These are phyloP conservation scores for Yarrowia keelungensis DNA, from an alignment of 805 yeast genomes.

Conservation along the genomic window DNA sequence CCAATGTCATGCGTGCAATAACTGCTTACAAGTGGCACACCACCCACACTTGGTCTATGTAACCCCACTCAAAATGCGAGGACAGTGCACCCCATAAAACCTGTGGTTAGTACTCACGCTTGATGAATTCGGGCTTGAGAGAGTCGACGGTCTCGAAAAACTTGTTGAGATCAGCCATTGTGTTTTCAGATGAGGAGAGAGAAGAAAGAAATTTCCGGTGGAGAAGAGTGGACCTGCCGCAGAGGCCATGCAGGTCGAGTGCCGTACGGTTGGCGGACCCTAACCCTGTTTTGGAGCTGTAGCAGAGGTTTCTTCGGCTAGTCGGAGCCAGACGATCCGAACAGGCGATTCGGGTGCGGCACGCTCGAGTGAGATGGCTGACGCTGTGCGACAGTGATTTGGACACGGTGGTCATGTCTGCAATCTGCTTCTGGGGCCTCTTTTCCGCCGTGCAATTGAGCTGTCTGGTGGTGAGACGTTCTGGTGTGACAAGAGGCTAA, in stretches of 20 bases:
- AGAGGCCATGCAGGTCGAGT: constrained; percentile 30
- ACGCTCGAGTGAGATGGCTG: constrained; percentile 1
- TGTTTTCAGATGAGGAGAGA: constrained; percentile 24
- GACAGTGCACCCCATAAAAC: too few relatives aligned
- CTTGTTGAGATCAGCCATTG: constrained; percentile 35
- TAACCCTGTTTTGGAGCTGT: constrained; percentile 13
- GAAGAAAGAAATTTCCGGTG: constrained; percentile 28
- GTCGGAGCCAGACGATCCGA: constrained; percentile 15
- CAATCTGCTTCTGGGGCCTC: neutral
- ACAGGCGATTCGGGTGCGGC: neutral
- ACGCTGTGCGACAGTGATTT: neutral
- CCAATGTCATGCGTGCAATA: too few relatives aligned
- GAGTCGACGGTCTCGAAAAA: constrained; percentile 38
- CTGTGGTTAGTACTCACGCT: constrained; percentile 41
- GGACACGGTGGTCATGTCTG: neutral
- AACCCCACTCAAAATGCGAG: neutral
- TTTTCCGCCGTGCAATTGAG: neutral
- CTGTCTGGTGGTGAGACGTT: neutral
- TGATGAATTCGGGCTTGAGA: constrained; percentile 70
- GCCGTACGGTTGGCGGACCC: constrained; percentile 34
- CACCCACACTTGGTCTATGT: too few relatives aligned
- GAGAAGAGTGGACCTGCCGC: constrained; percentile 22
- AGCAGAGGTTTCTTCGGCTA: neutral
- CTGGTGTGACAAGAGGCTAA: constrained; percentile 23
- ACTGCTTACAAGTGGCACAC: too few relatives aligned